Conservation (phyloP, 1,284 basidiomycete genomes). For the Salmacisia buchloeana region DNA sequence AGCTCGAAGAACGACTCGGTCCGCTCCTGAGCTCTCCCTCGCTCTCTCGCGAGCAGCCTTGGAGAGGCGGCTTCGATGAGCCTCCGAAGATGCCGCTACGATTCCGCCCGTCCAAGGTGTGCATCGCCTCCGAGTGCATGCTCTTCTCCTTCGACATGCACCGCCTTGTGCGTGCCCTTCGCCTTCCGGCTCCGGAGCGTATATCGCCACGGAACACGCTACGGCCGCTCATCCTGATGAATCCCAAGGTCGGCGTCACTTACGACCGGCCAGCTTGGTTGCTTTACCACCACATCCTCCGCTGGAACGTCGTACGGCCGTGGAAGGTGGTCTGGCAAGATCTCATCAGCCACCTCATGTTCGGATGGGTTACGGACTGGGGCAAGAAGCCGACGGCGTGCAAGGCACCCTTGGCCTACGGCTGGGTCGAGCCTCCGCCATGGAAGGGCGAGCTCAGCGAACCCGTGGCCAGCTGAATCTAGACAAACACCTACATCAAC, state of each 20-base stretch:
- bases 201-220: background rate
- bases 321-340: constrained; percentile 39
- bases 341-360: constrained; percentile 22
- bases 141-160: constrained; percentile 59
- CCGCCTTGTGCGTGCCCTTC: constrained; percentile 52
- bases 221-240: constrained; percentile 54
- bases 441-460: background rate
- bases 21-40: too few species aligned
- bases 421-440: background rate
- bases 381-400: background rate
- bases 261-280: constrained; percentile 30
- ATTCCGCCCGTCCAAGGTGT: constrained; percentile 56
- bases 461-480: background rate
- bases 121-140: constrained; percentile 60
- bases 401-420: background rate
- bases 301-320: constrained; percentile 22
- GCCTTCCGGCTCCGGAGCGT: background rate
- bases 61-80: constrained; percentile 36
- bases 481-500: too few species aligned
- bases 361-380: constrained; percentile 29
- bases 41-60: background rate
- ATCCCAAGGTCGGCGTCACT: constrained; percentile 49
- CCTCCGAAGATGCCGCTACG: constrained; percentile 48
- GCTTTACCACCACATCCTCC: constrained; percentile 22
- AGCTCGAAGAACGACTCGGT: too few species aligned